Percentiles rank a stretch among this genome's conserved stretches.
These are phyloP conservation scores for Casuarina equisetifolia DNA, from an alignment of 306 rosid species.

Conservation along the genomic window DNA sequence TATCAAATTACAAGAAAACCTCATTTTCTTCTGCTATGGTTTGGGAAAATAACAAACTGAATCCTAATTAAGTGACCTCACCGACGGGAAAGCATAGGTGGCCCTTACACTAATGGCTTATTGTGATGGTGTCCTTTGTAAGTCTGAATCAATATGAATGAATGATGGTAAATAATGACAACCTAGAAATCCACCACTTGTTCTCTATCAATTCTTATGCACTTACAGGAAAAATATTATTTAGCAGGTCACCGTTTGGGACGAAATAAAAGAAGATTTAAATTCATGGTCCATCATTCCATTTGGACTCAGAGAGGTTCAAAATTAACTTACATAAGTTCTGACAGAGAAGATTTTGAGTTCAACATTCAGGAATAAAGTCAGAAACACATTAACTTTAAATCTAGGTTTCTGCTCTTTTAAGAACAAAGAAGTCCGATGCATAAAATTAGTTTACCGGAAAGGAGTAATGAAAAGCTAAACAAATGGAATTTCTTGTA, in stretches of 20 bases:
- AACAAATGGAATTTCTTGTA: conserved; percentile 28
- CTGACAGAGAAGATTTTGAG: not conserved
- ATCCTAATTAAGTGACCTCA: conserved; percentile 1
- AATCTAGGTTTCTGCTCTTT: not conserved
- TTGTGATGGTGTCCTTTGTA: not conserved
- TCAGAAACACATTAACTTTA: not conserved
- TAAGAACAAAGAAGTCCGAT: not conserved
- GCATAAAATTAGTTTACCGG: not conserved
- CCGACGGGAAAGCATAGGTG: conserved; percentile 21
- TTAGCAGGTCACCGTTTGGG: conserved; percentile 41
- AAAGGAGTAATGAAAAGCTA: not conserved
- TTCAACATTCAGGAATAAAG: not conserved
- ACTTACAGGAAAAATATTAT: conserved; percentile 43
- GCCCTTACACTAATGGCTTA: not conserved
- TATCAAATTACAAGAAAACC: conserved; percentile 6
- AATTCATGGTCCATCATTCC: too few species aligned
- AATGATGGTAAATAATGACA: conserved; percentile 6
- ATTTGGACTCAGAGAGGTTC: too few species aligned
- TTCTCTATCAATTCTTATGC: conserved; percentile 34
- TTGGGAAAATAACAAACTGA: conserved; percentile 13
- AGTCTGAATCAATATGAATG: not conserved
- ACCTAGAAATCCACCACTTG: conserved; percentile 12
- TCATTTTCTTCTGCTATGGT: not conserved
- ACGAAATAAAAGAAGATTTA: not conserved
- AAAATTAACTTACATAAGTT: too few species aligned